These are phyloP conservation scores for Penicillium bialowiezense DNA, from an alignment of 495 filamentous ascomycete genomes.

Conservation along the genomic window DNA sequence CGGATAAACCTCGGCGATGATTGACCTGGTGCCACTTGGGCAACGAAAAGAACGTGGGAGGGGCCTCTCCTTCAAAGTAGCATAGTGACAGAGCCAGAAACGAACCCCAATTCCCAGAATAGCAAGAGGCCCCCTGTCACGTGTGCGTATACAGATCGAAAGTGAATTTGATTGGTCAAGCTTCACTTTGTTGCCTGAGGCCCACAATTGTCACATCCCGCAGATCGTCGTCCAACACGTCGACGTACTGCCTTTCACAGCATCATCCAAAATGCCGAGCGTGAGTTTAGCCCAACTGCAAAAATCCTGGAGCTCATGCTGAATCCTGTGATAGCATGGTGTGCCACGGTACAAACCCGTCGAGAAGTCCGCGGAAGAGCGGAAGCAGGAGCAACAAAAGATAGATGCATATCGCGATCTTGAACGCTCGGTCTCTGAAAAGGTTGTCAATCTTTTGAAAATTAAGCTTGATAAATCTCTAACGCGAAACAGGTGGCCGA, in stretches of 20 bases:
- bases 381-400: constrained; percentile 65
- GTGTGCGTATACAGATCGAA: neutral
- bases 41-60: constrained; percentile 22
- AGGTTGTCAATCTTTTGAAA: constrained; percentile 36
- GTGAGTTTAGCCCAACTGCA: constrained; percentile 29
- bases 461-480: neutral
- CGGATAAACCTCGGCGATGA: constrained; percentile 3
- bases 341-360: constrained; percentile 60
- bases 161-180: neutral
- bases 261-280: constrained; percentile 42
- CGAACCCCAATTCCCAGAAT: constrained; percentile 1
- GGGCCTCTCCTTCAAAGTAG: neutral
- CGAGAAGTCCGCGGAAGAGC: constrained; percentile 60
- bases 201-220: neutral
- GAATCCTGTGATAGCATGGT: constrained; percentile 62
- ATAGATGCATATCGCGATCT: constrained; percentile 77
- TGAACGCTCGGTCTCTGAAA: constrained; percentile 60
- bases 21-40: neutral
- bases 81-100: neutral
- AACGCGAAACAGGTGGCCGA: constrained; percentile 44
- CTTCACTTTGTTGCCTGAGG: neutral
- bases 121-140: constrained; percentile 5
- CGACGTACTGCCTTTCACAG: neutral
- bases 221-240: neutral
- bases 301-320: neutral